These are phyloP conservation scores for Cucurbita ficifolia DNA, from an alignment of 306 rosid species.

Conservation along the genomic window DNA sequence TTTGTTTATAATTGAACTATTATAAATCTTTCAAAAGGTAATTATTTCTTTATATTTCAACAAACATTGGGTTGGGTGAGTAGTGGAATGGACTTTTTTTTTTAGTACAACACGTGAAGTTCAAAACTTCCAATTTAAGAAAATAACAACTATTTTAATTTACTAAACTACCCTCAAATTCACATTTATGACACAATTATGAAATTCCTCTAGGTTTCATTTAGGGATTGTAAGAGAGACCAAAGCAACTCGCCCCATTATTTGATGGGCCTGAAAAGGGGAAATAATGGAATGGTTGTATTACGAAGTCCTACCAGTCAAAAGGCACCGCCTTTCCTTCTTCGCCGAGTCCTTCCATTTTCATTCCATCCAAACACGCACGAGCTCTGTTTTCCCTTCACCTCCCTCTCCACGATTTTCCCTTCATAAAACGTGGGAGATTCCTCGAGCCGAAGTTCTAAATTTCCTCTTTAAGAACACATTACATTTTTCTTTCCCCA, in stretches of 20 bases:
- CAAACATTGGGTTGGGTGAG: too few species aligned
- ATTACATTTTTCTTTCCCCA: neutral
- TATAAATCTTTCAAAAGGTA: neutral
- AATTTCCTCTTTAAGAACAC: neutral
- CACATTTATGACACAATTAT: neutral
- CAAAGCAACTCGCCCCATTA: neutral
- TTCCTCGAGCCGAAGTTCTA: neutral
- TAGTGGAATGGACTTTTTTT: neutral
- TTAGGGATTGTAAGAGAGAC: neutral
- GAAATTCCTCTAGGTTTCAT: neutral
- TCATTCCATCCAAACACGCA: neutral
- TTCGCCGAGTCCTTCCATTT: neutral
- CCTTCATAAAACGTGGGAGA: slow-evolving; percentile 2
- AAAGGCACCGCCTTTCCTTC: slow-evolving; percentile 15
- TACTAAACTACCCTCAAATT: neutral
- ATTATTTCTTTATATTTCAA: neutral
- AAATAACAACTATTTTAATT: too few species aligned
- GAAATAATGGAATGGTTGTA: neutral
- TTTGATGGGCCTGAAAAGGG: neutral
- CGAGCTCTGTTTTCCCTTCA: neutral
- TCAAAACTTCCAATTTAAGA: too few species aligned
- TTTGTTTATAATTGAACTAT: slow-evolving; percentile 17
- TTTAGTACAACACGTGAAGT: too few species aligned
- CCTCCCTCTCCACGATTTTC: neutral
- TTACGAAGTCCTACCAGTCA: neutral